Evolutionary conservation across 148 eudicot genomes (phyloP).

Genomic region (Vaccinium corymbosum): DNA sequence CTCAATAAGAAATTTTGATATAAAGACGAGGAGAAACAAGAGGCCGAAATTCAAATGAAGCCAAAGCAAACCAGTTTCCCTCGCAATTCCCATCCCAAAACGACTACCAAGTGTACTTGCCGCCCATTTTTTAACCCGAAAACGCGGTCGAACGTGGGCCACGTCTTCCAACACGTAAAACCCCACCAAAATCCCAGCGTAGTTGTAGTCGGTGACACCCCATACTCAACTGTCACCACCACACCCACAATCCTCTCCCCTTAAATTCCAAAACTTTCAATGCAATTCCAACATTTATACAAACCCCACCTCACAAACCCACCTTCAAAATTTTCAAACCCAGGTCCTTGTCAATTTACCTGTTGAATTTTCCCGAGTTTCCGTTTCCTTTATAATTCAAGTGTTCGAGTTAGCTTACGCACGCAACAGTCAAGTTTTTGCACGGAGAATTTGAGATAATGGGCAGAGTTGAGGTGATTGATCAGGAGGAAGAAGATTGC

Average conservation of each 20-base stretch:
- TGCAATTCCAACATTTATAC: background rate
- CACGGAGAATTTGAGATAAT: background rate
- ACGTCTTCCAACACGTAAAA: background rate
- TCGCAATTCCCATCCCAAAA: background rate
- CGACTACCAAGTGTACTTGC: background rate
- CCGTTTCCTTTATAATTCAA: too few species aligned
- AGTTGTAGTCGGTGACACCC: background rate
- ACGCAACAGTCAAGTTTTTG: background rate
- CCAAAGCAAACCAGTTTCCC: background rate
- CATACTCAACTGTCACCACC: background rate
- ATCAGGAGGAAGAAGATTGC: constrained; percentile 16
- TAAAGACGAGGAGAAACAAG: background rate
- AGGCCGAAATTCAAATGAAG: background rate
- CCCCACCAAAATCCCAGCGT: background rate
- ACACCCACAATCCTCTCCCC: background rate
- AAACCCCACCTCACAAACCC: background rate
- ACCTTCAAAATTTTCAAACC: background rate
- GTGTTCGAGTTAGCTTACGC: background rate
- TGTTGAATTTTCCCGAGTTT: background rate
- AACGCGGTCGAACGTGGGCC: constrained; percentile 1
- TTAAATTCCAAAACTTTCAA: background rate
- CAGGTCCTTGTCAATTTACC: background rate
- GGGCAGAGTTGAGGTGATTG: constrained; percentile 2
- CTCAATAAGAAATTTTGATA: too few species aligned
- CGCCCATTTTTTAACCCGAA: background rate